phyloP scores from a whole-genome alignment of 1,139 yeast species.

The Sugiyamaella neomexicana region DNA sequence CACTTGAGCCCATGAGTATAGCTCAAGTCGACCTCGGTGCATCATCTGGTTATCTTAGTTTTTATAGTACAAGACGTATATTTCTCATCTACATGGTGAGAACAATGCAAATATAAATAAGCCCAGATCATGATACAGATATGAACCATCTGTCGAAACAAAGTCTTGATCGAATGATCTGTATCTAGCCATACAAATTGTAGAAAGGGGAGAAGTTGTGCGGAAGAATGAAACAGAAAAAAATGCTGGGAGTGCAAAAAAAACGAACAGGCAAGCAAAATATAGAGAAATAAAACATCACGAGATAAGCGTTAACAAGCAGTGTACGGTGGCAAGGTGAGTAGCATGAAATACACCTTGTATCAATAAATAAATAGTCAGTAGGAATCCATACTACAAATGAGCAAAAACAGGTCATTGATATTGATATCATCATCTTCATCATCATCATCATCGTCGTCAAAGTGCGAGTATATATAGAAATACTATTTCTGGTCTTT shows the following conservation, averaged over 20 bases:
- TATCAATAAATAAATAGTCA: not conserved
- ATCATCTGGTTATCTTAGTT: too few relatives aligned
- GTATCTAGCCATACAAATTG: too few relatives aligned
- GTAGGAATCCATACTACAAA: not conserved
- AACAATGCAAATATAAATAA: too few relatives aligned
- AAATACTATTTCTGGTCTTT: slow-evolving; percentile 24
- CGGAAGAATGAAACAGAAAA: not conserved
- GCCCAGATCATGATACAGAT: too few relatives aligned
- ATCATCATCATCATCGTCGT: too few relatives aligned
- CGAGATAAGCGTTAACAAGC: not conserved
- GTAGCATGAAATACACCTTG: not conserved
- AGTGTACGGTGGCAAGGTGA: not conserved
- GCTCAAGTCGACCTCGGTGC: too few relatives aligned
- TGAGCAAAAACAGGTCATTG: not conserved
- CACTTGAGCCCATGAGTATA: too few relatives aligned
- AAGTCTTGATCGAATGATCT: too few relatives aligned
- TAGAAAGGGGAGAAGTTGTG: not conserved
- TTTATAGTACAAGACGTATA: too few relatives aligned
- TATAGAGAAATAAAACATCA: not conserved
- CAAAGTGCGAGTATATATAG: slow-evolving; percentile 3
- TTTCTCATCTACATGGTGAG: too few relatives aligned
- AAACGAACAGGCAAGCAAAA: not conserved
- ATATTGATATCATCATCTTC: not conserved
- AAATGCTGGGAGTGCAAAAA: not conserved
- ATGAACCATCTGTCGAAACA: too few relatives aligned